These are phyloP conservation scores for Tritrichomonas foetus DNA, from an alignment of 208 protist genomes.

Conservation along the genomic window DNA sequence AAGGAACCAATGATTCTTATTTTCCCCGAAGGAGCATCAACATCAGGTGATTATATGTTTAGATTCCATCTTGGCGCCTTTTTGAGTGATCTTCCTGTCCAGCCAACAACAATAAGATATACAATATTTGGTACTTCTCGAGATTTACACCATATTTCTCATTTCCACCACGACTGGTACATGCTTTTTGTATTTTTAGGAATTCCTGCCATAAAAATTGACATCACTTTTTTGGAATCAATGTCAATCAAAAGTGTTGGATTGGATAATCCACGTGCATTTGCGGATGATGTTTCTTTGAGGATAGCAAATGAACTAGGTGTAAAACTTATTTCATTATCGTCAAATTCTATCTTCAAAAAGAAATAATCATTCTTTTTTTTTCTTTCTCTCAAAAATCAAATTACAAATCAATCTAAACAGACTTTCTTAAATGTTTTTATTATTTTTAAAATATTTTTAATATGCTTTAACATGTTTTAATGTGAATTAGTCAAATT, in stretches of 20 bases:
- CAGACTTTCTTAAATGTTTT: too few species aligned
- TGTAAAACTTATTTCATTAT: background rate
- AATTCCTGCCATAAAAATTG: background rate
- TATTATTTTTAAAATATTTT: too few species aligned
- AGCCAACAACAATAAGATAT: background rate
- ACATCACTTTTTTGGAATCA: background rate
- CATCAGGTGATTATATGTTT: conserved; percentile 33
- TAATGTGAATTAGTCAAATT: too few species aligned
- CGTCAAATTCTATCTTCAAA: background rate
- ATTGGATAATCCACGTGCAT: background rate
- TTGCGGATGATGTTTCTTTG: background rate
- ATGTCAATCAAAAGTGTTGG: background rate
- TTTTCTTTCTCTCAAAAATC: too few species aligned
- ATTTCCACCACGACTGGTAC: background rate
- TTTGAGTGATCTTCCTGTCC: background rate
- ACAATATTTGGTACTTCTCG: background rate
- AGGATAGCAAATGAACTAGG: background rate
- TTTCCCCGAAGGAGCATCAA: background rate
- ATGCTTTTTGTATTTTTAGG: background rate
- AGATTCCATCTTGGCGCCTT: background rate
- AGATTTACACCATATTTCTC: background rate
- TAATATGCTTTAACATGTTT: too few species aligned
- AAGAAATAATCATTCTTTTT: background rate
- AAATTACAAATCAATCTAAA: too few species aligned
- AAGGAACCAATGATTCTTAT: background rate